Percentiles rank a stretch among this genome's conserved stretches.
Evolutionary conservation across 805 yeast species (phyloP).

Genomic region (Saturnispora kantuleensis): DNA sequence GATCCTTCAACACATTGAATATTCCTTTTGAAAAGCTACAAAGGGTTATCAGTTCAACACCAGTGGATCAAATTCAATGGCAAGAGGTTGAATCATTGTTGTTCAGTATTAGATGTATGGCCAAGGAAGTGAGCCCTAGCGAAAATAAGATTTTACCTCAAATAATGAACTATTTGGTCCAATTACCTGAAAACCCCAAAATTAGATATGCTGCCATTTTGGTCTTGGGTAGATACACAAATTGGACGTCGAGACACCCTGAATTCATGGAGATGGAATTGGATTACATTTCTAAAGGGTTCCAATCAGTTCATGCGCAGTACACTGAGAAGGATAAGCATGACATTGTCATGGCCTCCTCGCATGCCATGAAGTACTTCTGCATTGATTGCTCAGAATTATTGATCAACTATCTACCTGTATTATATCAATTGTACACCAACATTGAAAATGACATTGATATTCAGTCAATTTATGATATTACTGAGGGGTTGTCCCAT

Average conservation of each 20-base stretch:
- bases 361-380: constrained; percentile 88
- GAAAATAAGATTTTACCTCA: constrained; percentile 64
- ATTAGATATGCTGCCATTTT: constrained; percentile 88
- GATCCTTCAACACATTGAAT: constrained; percentile 56
- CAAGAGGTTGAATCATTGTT: constrained; percentile 84
- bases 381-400: constrained; percentile 80
- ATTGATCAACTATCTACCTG: constrained; percentile 59
- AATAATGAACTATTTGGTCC: constrained; percentile 58
- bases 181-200: constrained; percentile 75
- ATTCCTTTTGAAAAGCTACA: constrained; percentile 62
- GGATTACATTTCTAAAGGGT: constrained; percentile 73
- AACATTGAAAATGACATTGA: constrained; percentile 47
- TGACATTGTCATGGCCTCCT: constrained; percentile 71
- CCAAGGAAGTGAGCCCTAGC: constrained; percentile 65
- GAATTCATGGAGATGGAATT: constrained; percentile 73
- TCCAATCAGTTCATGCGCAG: constrained; percentile 24
- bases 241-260: constrained; percentile 87
- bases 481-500: constrained; percentile 84
- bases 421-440: constrained; percentile 64
- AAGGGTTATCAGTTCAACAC: constrained; percentile 17
- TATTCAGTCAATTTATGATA: constrained; percentile 59
- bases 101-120: constrained; percentile 89
- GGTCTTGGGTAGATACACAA: constrained; percentile 91
- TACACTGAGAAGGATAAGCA: constrained; percentile 13
- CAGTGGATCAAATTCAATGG: constrained; percentile 42